Percentiles rank a stretch among this genome's conserved stretches.
These are phyloP conservation scores for Globisporangium irregulare DNA, from an alignment of 352 stramenopile species.

Conservation along the genomic window DNA sequence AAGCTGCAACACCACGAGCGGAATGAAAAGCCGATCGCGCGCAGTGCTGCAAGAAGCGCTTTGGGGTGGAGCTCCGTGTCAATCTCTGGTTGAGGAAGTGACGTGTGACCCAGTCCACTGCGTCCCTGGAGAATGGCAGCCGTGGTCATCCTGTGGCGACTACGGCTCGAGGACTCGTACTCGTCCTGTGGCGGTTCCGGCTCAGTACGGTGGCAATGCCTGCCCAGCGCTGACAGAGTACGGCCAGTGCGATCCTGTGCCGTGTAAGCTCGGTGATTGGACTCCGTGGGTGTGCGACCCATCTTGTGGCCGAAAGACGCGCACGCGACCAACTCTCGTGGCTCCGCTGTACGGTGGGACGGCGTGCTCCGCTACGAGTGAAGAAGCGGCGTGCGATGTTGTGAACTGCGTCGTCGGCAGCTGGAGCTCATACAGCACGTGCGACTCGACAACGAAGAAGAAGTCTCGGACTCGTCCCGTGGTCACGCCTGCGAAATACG, in stretches of 20 bases:
- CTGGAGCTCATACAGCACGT: slow-evolving; percentile 30
- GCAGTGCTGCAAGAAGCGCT: slow-evolving; percentile 29
- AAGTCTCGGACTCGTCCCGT: slow-evolving; percentile 33
- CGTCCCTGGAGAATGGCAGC: slow-evolving; percentile 26
- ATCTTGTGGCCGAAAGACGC: slow-evolving; percentile 31
- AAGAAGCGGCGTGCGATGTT: slow-evolving; percentile 37
- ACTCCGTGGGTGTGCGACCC: slow-evolving; percentile 35
- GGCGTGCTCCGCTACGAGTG: slow-evolving; percentile 25
- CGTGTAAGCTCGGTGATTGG: slow-evolving; percentile 46
- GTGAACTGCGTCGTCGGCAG: slow-evolving; percentile 46
- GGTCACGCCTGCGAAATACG: slow-evolving; percentile 27
- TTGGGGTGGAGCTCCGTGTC: slow-evolving; percentile 35
- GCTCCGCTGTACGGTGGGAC: slow-evolving; percentile 35
- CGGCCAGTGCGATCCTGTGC: slow-evolving; percentile 34
- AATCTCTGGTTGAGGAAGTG: slow-evolving; percentile 20
- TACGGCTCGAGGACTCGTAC: slow-evolving; percentile 33
- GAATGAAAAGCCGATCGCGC: slow-evolving; percentile 35
- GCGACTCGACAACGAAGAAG: slow-evolving; percentile 26
- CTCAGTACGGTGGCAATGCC: slow-evolving; percentile 39
- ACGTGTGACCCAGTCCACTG: slow-evolving; percentile 43
- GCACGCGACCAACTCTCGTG: slow-evolving; percentile 26
- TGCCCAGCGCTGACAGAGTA: slow-evolving; percentile 30
- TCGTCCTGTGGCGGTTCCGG: slow-evolving; percentile 21
- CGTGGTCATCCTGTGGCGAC: slow-evolving; percentile 31
- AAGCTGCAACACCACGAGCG: slow-evolving; percentile 27